These are phyloP conservation scores for Paecilomyces sp. DNA, from an alignment of 2,329 filamentous ascomycete species.

Conservation along the genomic window DNA sequence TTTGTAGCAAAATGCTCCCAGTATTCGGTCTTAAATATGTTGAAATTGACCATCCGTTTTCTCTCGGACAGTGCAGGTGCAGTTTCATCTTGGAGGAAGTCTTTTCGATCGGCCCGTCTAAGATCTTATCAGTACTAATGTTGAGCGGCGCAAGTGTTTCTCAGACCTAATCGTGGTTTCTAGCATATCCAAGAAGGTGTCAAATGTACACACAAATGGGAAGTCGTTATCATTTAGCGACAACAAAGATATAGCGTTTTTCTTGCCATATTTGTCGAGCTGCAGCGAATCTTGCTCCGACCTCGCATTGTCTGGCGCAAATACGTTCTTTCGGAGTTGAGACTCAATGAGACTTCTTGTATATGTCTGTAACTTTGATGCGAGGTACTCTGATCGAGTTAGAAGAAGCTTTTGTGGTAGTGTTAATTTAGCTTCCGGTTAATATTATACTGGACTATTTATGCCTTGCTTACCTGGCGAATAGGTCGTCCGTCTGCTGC, in stretches of 20 bases:
- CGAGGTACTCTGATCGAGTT: slow-evolving; percentile 20
- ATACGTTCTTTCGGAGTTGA: slow-evolving; percentile 1
- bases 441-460: not conserved
- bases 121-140: not conserved
- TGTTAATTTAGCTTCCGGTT: not conserved
- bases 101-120: not conserved
- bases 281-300: not conserved
- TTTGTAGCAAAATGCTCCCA: slow-evolving; percentile 13
- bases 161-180: slow-evolving; percentile 11
- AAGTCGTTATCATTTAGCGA: slow-evolving; percentile 15
- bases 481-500: slow-evolving; percentile 4
- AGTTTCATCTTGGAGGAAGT: not conserved
- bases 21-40: slow-evolving; percentile 19
- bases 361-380: slow-evolving; percentile 18
- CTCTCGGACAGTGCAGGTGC: not conserved
- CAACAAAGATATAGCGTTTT: slow-evolving; percentile 9
- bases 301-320: not conserved
- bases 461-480: slow-evolving; percentile 10
- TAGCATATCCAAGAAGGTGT: slow-evolving; percentile 15
- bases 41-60: slow-evolving; percentile 15
- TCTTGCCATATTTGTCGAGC: not conserved
- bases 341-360: slow-evolving; percentile 17
- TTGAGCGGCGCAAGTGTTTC: not conserved
- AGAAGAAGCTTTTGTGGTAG: slow-evolving; percentile 18
- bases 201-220: slow-evolving; percentile 23